Percentiles rank a stretch among this genome's conserved stretches.
Conservation (phyloP, 345 rosid species). For the Camelina laxa region DNA sequence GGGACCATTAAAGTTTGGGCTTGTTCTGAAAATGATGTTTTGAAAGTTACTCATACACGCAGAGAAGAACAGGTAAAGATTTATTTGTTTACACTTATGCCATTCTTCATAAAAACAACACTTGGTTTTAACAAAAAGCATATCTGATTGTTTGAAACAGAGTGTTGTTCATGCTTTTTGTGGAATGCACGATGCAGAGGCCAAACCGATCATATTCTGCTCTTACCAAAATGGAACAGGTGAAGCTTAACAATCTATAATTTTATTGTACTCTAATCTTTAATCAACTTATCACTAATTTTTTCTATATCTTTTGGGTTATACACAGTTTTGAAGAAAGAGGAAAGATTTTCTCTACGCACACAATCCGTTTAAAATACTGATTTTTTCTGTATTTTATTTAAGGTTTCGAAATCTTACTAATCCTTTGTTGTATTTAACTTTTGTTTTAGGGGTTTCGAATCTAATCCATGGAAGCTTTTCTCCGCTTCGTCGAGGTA, state of each 20-base stretch:
- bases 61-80: conserved; percentile 44
- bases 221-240: conserved; percentile 50
- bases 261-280: neutral
- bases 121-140: neutral
- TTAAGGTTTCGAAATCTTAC: too few species aligned
- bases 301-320: neutral
- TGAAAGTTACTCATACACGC: conserved; percentile 45
- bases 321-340: conserved; percentile 45
- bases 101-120: neutral
- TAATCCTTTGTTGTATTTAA: too few species aligned
- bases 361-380: conserved; percentile 27
- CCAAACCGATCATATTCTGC: conserved; percentile 54
- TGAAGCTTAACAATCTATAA: conserved; percentile 1
- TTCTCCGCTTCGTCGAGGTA: too few species aligned
- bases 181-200: conserved; percentile 50
- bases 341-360: conserved; percentile 53
- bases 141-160: conserved; percentile 34
- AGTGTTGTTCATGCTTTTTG: conserved; percentile 46
- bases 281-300: neutral
- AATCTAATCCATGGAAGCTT: too few species aligned
- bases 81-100: neutral
- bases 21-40: conserved; percentile 29
- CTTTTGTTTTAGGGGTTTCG: too few species aligned
- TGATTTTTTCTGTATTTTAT: too few species aligned
- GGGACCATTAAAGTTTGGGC: conserved; percentile 59